A percentile compares a stretch with the other conserved stretches of the same genome.
phyloP scores from a whole-genome alignment of 352 stramenopile genomes.

The Globisporangium middletonii region DNA sequence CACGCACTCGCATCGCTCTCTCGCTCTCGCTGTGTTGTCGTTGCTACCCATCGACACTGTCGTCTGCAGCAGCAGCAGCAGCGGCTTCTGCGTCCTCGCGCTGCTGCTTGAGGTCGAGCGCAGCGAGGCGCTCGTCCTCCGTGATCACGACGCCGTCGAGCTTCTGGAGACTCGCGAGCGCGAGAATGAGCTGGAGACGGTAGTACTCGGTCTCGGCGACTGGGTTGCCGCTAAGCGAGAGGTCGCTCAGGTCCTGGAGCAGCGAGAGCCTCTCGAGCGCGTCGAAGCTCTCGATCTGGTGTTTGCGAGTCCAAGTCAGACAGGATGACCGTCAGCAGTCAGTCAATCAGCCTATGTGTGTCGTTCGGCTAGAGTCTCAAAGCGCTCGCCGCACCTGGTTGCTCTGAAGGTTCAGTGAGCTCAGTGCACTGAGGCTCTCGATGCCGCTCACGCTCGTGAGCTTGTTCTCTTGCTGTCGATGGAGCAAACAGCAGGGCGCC shows the following conservation, averaged over 20 bases:
- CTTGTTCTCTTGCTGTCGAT: constrained; percentile 61
- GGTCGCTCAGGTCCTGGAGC: constrained; percentile 31
- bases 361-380: neutral
- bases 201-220: constrained; percentile 55
- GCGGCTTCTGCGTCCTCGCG: constrained; percentile 23
- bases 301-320: neutral
- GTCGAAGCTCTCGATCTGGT: constrained; percentile 17
- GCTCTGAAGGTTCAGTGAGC: constrained; percentile 38
- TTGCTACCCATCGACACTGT: constrained; percentile 8
- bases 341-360: neutral
- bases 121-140: constrained; percentile 55
- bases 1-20: too few species aligned
- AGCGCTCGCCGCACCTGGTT: constrained; percentile 40
- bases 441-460: constrained; percentile 46
- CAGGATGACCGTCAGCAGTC: too few species aligned
- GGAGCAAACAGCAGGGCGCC: neutral
- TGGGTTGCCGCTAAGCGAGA: constrained; percentile 49
- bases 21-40: too few species aligned
- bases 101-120: constrained; percentile 52
- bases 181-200: constrained; percentile 40
- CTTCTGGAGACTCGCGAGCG: constrained; percentile 45
- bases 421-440: constrained; percentile 38
- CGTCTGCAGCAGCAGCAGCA: constrained; percentile 15
- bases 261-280: constrained; percentile 36
- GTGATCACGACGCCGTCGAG: constrained; percentile 51